phyloP scores from a whole-genome alignment of 768 basidiomycete genomes.

The Lentinus brumalis region DNA sequence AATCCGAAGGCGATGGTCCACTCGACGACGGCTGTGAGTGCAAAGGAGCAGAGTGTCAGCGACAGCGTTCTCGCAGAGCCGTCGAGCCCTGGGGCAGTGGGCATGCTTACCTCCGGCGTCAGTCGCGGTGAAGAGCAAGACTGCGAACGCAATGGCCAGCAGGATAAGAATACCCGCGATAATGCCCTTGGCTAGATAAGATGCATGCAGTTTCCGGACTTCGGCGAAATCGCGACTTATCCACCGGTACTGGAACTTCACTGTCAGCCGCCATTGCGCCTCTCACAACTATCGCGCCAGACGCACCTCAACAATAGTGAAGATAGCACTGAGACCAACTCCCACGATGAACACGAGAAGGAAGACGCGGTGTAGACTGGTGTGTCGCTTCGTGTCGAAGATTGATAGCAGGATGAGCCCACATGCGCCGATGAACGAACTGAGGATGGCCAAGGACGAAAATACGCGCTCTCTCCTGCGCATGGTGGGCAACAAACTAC shows the following conservation, averaged over 20 bases:
- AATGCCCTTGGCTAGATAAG: conserved; percentile 63
- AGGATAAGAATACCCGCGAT: conserved; percentile 60
- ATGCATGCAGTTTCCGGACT: conserved; percentile 45
- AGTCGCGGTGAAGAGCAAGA: conserved; percentile 45
- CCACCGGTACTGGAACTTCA: conserved; percentile 56
- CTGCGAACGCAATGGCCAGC: conserved; percentile 64
- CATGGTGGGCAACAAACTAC: conserved; percentile 38
- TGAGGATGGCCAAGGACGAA: conserved; percentile 57
- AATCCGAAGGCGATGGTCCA: conserved; percentile 76
- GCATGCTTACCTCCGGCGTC: conserved; percentile 52
- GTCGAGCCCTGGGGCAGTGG: neutral
- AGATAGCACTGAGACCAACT: conserved; percentile 70
- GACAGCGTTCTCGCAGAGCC: neutral
- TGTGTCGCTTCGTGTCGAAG: conserved; percentile 64
- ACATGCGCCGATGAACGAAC: conserved; percentile 60
- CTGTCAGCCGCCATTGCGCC: neutral
- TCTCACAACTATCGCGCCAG: neutral
- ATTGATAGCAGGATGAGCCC: conserved; percentile 72
- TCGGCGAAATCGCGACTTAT: conserved; percentile 56
- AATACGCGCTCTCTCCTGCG: conserved; percentile 57
- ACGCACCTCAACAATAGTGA: conserved; percentile 67
- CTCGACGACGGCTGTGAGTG: conserved; percentile 59
- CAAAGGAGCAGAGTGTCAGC: neutral
- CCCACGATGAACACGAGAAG: conserved; percentile 75
- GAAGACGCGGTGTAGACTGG: conserved; percentile 56